Evolutionary conservation across 768 basidiomycete genomes (phyloP).

Genomic region (Chiua virens): DNA sequence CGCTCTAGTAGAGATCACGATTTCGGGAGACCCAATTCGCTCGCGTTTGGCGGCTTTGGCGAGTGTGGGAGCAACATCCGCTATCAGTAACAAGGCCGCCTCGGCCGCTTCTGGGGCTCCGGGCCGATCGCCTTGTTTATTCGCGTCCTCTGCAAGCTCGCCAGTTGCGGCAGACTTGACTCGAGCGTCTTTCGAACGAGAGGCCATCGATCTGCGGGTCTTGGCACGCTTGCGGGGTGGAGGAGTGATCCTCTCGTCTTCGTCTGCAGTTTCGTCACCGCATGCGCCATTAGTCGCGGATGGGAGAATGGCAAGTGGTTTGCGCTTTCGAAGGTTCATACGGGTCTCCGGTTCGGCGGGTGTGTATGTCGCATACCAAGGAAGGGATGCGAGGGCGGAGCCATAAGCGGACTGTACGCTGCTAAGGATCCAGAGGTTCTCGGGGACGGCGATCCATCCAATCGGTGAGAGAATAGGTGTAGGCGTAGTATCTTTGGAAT

Average conservation of each 20-base stretch:
- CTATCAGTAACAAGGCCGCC: conserved; percentile 15
- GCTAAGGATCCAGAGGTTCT: conserved; percentile 35
- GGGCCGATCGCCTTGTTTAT: conserved; percentile 1
- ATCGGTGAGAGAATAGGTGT: conserved; percentile 37
- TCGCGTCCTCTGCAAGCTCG: conserved; percentile 6
- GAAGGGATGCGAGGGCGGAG: conserved; percentile 18
- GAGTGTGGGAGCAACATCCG: conserved; percentile 11
- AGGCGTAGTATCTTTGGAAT: conserved; percentile 24
- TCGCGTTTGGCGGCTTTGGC: conserved; percentile 24
- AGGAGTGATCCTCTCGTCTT: conserved; percentile 28
- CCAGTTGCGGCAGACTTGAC: conserved; percentile 3
- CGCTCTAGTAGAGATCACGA: neutral
- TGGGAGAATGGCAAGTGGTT: conserved; percentile 21
- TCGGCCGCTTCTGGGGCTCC: neutral
- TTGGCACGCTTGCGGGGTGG: conserved; percentile 32
- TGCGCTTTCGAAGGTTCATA: conserved; percentile 36
- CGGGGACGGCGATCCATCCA: conserved; percentile 33
- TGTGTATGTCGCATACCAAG: conserved; percentile 34
- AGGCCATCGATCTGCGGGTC: conserved; percentile 23
- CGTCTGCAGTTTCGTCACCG: conserved; percentile 33
- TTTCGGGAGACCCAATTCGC: conserved; percentile 17
- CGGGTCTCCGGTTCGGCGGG: conserved; percentile 30
- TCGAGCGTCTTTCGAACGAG: conserved; percentile 7
- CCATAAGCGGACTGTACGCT: conserved; percentile 32
- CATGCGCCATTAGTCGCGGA: conserved; percentile 32